A percentile compares a stretch with the other conserved stretches of the same genome.
These are phyloP conservation scores for Piper longum DNA, from an alignment of 164 flowering plant genomes.

Conservation along the genomic window DNA sequence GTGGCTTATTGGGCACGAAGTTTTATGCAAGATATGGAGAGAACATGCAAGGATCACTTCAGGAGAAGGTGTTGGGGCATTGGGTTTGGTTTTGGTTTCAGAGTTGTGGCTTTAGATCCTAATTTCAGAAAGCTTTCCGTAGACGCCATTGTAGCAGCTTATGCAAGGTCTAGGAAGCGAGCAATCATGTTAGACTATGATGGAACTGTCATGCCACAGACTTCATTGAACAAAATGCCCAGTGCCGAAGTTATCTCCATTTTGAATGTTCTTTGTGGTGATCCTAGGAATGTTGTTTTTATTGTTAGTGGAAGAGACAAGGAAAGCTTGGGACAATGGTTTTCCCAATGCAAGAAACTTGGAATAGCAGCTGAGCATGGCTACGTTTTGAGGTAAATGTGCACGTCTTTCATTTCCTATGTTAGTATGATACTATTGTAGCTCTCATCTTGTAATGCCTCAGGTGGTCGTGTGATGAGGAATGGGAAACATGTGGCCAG, in stretches of 20 bases:
- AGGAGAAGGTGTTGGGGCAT: no score
- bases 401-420: background rate
- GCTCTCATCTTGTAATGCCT: background rate
- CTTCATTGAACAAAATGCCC: constrained; percentile 14
- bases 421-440: no score
- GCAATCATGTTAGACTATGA: no score
- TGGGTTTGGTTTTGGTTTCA: no score
- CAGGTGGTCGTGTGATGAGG: constrained; percentile 30
- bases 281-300: constrained; percentile 42
- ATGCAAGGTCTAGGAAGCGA: constrained; percentile 21
- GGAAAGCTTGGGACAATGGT: constrained; percentile 55
- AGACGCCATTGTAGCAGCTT: constrained; percentile 44
- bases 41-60: no score
- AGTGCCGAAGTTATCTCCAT: constrained; percentile 43
- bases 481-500: constrained; percentile 38
- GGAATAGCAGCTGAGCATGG: constrained; percentile 87
- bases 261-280: constrained; percentile 13
- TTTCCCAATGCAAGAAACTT: constrained; percentile 57
- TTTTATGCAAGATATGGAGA: no score
- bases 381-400: constrained; percentile 41
- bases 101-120: no score
- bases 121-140: constrained; percentile 41
- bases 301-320: constrained; percentile 72
- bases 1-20: no score
- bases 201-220: no score